Evolutionary conservation across 2,329 filamentous ascomycete genomes (phyloP).

Genomic region (Talaromyces islandicus): DNA sequence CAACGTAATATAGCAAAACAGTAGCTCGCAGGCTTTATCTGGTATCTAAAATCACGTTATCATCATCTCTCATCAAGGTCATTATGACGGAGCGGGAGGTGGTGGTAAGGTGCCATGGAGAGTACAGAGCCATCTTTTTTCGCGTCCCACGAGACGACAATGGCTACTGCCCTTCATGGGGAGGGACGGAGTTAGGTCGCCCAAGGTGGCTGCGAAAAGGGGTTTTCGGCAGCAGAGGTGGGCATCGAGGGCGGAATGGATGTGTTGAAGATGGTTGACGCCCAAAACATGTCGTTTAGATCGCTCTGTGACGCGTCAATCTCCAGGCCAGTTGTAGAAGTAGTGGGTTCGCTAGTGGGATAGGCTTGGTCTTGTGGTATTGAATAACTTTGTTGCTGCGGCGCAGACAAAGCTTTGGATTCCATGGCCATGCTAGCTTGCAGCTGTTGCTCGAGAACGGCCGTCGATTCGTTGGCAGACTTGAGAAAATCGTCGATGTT

Average conservation of each 20-base stretch:
- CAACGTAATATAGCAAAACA: neutral
- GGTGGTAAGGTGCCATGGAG: conserved; percentile 30
- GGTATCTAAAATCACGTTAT: conserved; percentile 27
- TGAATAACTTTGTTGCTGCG: conserved; percentile 25
- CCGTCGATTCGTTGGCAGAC: conserved; percentile 34
- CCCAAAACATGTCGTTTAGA: conserved; percentile 28
- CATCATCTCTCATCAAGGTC: conserved; percentile 42
- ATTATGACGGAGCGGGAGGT: conserved; percentile 20
- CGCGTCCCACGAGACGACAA: neutral
- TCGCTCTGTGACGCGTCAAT: conserved; percentile 17
- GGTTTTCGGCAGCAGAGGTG: conserved; percentile 21
- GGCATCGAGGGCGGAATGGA: conserved; percentile 5
- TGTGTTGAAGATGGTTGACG: conserved; percentile 24
- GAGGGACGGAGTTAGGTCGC: conserved; percentile 9
- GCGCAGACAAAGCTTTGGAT: conserved; percentile 24
- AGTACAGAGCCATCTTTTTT: neutral
- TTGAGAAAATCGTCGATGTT: conserved; percentile 41
- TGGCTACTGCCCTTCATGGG: neutral
- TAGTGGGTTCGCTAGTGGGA: conserved; percentile 13
- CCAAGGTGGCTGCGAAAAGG: conserved; percentile 28
- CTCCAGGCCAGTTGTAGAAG: conserved; percentile 12
- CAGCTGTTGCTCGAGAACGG: conserved; percentile 34
- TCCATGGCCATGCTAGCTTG: conserved; percentile 33
- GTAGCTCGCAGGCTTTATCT: conserved; percentile 6
- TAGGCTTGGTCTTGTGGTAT: conserved; percentile 20